Evolutionary conservation across 495 filamentous ascomycete genomes (phyloP), one percentile per base, ranked within the genome.

Genomic region (Penicillium lagena): DNA sequence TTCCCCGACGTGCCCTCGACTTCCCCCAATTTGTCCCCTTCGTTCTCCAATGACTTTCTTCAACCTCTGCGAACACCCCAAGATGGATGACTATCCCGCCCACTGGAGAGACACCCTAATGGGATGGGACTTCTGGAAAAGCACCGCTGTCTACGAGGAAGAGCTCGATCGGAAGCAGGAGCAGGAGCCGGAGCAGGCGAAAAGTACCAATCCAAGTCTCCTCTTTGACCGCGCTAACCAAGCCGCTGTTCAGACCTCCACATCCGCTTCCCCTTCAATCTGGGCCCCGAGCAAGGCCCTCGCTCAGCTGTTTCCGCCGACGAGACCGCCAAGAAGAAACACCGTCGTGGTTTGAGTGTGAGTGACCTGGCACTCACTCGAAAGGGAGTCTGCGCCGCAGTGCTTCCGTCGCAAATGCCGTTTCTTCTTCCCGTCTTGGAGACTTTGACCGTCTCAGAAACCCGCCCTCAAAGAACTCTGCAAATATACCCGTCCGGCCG

Each of bases 51-150:
- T 12, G 22, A 22, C 22, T 22, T 22, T 22, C 12, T 41, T 29
- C 22, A 14, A 28, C 15, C 10, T 28, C 15, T 37, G 35, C 30
- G 11, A 32, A 30, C 9, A 12, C 7, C 32, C 38, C 35, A 45
- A 13, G 2, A 64, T 64, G 46, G 53, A 63, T 9, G 51, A 63
- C 12, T 47, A 56, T 40, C 43, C 55, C 22, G 37, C 22, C 5
- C 64, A 63, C 50, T 68, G 64, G 64, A 37, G 51, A n/a, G 36
- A 31, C 13, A 60, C 58, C 13, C 52, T 68, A 3, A 41, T 64
- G 31, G 64, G 64, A 9, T 42, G 34, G 15, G 52, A 49, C 4
- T 66, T 68, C 43, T 68, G 64, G 64, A 54, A 48, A 46, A 55
- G 63, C 36, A 37, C 43, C n/a, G 12, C 40, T 39, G 37, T 38